phyloP scores from a whole-genome alignment of 208 protist genomes.

The Trypanosoma boissoni region DNA sequence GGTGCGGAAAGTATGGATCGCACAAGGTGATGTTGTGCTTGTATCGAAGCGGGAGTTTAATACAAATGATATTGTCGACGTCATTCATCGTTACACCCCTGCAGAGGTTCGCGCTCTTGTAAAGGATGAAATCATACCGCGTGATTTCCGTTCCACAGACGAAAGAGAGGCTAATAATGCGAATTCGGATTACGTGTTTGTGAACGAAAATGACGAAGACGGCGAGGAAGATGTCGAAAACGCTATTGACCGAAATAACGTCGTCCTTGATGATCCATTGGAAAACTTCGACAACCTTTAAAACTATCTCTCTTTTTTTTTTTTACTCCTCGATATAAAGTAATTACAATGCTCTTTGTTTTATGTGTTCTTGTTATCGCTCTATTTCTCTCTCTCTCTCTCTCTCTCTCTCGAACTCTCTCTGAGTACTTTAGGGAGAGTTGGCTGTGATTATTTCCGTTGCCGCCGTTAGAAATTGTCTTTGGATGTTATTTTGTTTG shows the following conservation, averaged over 20 bases:
- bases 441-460: neutral
- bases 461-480: too few species aligned
- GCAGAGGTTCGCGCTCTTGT: conserved; percentile 73
- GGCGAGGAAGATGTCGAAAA: conserved; percentile 50
- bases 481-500: too few species aligned
- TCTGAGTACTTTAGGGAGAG: neutral
- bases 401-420: conserved; percentile 3
- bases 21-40: conserved; percentile 74
- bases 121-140: conserved; percentile 78
- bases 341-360: neutral
- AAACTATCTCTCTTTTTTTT: conserved; percentile 4
- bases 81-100: conserved; percentile 77
- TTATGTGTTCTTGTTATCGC: conserved; percentile 15
- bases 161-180: conserved; percentile 50
- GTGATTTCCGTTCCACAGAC: conserved; percentile 77
- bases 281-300: conserved; percentile 69
- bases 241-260: conserved; percentile 61
- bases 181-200: conserved; percentile 71
- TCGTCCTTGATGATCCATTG: conserved; percentile 71
- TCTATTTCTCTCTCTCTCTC: neutral
- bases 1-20: conserved; percentile 85
- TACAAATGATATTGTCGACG: conserved; percentile 73
- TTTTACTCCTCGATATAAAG: neutral
- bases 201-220: conserved; percentile 61
- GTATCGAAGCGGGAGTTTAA: conserved; percentile 80